Conservation (phyloP, 2,329 filamentous ascomycete species). For the Colletotrichum karsti region DNA sequence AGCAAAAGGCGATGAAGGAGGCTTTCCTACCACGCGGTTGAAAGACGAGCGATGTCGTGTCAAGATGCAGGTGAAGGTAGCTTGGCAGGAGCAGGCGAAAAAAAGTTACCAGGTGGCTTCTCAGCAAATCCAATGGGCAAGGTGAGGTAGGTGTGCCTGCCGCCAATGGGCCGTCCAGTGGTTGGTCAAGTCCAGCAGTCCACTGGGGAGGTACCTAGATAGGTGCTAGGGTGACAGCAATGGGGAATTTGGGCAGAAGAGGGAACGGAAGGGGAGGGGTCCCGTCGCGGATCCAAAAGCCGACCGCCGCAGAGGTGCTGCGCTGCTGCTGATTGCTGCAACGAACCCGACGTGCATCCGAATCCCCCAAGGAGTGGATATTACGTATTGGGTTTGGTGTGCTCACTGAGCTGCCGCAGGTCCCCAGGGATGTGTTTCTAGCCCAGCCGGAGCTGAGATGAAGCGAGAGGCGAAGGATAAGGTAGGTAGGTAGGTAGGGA, state of each 20-base stretch:
- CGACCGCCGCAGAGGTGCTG: slow-evolving; percentile 18
- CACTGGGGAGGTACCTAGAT: too few relatives aligned
- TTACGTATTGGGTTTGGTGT: slow-evolving; percentile 12
- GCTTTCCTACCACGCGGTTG: slow-evolving; percentile 27
- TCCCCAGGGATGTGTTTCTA: slow-evolving; percentile 17
- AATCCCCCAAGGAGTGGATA: slow-evolving; percentile 12
- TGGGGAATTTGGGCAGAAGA: slow-evolving; percentile 5
- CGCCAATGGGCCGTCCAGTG: slow-evolving; percentile 31
- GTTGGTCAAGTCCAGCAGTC: slow-evolving; percentile 17
- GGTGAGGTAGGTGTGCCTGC: slow-evolving; percentile 41
- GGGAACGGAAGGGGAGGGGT: neutral
- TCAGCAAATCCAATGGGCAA: slow-evolving; percentile 19
- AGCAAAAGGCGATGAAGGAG: slow-evolving; percentile 27
- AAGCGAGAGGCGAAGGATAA: slow-evolving; percentile 6
- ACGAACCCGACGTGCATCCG: slow-evolving; percentile 18
- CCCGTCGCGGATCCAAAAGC: slow-evolving; percentile 16
- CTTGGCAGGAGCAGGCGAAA: slow-evolving; percentile 24
- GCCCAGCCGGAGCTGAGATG: slow-evolving; percentile 10
- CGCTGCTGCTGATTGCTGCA: slow-evolving; percentile 12
- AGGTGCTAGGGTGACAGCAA: neutral
- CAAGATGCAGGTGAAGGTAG: slow-evolving; percentile 25
- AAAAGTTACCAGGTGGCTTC: slow-evolving; percentile 30
- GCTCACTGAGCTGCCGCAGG: neutral
- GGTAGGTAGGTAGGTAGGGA: too few relatives aligned
- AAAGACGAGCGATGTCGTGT: slow-evolving; percentile 28